Conservation (phyloP, 805 yeast genomes). For the Nakazawaea anatomiae region DNA sequence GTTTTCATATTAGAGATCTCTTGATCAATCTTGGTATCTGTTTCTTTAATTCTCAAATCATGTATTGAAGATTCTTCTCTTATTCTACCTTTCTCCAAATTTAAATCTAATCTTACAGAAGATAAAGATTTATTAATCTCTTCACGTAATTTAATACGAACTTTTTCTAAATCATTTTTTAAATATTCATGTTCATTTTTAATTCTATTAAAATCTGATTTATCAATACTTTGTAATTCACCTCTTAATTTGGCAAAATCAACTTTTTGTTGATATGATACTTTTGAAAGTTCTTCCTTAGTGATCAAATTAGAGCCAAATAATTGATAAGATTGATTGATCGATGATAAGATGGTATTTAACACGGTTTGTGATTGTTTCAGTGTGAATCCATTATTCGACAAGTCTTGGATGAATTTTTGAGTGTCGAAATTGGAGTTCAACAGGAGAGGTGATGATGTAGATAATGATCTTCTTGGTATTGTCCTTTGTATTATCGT, state of each 20-base stretch:
- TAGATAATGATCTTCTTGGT: not conserved
- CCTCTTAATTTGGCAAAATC: conserved; percentile 94
- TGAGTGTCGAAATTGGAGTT: conserved; percentile 64
- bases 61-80: conserved; percentile 91
- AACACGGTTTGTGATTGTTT: conserved; percentile 81
- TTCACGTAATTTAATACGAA: conserved; percentile 79
- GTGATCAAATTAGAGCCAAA: conserved; percentile 77
- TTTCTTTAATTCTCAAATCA: conserved; percentile 89
- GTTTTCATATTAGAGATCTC: conserved; percentile 92
- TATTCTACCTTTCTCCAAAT: conserved; percentile 90
- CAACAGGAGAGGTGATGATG: not conserved
- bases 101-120: conserved; percentile 83
- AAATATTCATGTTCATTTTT: conserved; percentile 85
- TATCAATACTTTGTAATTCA: conserved; percentile 83
- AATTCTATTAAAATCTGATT: conserved; percentile 74
- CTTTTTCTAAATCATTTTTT: conserved; percentile 76
- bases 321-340: conserved; percentile 73
- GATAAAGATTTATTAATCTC: conserved; percentile 89
- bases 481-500: not conserved
- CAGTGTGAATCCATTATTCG: conserved; percentile 63
- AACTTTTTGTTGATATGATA: conserved; percentile 92
- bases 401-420: conserved; percentile 59
- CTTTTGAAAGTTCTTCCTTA: conserved; percentile 73
- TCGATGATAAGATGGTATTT: conserved; percentile 61
- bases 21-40: conserved; percentile 91